Percentiles rank a stretch among this genome's conserved stretches.
phyloP scores from a whole-genome alignment of 1,284 basidiomycete genomes.

The Boletellus dicymbophilus region DNA sequence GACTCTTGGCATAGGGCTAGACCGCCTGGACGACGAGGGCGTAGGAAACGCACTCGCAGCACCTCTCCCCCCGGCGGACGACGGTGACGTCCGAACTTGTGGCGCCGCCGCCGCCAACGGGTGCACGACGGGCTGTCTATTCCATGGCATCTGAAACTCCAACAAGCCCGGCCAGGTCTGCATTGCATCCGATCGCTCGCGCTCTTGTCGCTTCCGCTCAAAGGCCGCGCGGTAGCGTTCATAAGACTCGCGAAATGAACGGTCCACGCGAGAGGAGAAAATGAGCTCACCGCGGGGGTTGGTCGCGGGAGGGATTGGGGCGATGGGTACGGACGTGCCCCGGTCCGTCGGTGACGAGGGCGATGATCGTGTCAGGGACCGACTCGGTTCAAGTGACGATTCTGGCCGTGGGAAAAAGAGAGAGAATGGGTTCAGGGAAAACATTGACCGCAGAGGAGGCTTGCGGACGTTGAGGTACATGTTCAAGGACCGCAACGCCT shows the following conservation, averaged over 20 bases:
- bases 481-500: conserved; percentile 89
- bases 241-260: conserved; percentile 86
- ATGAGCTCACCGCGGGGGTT: conserved; percentile 97
- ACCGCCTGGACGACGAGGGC: conserved; percentile 41
- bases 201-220: conserved; percentile 78
- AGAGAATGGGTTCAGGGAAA: conserved; percentile 65
- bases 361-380: conserved; percentile 28
- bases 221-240: conserved; percentile 93
- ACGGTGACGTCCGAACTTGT: conserved; percentile 31
- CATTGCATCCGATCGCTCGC: conserved; percentile 45
- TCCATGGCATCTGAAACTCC: conserved; percentile 42
- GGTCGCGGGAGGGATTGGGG: conserved; percentile 83
- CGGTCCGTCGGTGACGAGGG: conserved; percentile 33
- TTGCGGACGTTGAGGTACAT: conserved; percentile 96
- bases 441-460: conserved; percentile 61
- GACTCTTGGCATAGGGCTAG: conserved; percentile 42
- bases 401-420: conserved; percentile 62
- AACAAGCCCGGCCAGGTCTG: conserved; percentile 47
- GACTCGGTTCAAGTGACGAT: conserved; percentile 17
- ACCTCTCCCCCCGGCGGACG: conserved; percentile 35
- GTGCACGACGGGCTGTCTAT: conserved; percentile 21
- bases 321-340: conserved; percentile 49
- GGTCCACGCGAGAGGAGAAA: conserved; percentile 88
- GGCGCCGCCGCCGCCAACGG: conserved; percentile 4
- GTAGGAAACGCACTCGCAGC: conserved; percentile 36